phyloP scores from a whole-genome alignment of 2,329 filamentous ascomycete species.

The Nannizzia gypsea region DNA sequence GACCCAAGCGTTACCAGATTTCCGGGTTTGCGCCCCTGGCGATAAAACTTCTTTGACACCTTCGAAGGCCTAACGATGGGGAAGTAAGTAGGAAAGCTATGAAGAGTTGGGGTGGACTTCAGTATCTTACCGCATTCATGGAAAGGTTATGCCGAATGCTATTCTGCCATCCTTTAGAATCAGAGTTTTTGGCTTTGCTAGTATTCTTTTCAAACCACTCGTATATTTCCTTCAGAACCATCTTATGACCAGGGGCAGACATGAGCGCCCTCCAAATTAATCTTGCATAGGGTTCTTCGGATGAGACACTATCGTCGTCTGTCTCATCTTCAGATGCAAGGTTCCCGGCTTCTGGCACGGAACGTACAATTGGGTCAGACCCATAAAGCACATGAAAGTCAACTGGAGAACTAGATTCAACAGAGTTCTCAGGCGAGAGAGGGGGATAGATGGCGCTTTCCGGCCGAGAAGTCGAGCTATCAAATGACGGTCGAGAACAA shows the following conservation, averaged over 20 bases:
- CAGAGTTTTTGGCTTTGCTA: conserved; percentile 52
- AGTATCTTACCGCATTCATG: conserved; percentile 73
- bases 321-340: conserved; percentile 11
- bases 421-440: conserved; percentile 10
- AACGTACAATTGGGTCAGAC: conserved; percentile 5
- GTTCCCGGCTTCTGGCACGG: conserved; percentile 6
- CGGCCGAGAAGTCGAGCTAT: conserved; percentile 6
- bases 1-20: conserved; percentile 64
- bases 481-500: neutral
- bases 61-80: conserved; percentile 29
- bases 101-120: conserved; percentile 1
- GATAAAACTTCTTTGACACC: conserved; percentile 21
- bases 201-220: conserved; percentile 79
- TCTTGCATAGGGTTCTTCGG: conserved; percentile 63
- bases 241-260: conserved; percentile 51
- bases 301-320: conserved; percentile 12
- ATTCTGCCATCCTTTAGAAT: conserved; percentile 76
- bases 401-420: conserved; percentile 11
- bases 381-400: conserved; percentile 1
- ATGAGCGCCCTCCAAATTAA: conserved; percentile 68
- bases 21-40: conserved; percentile 44
- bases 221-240: conserved; percentile 80
- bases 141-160: conserved; percentile 91
- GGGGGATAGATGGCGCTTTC: conserved; percentile 10
- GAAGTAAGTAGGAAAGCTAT: conserved; percentile 12